Percentiles rank a stretch among this genome's conserved stretches.
phyloP scores from a whole-genome alignment of 768 basidiomycete species.

The Cyclocybe cylindracea region DNA sequence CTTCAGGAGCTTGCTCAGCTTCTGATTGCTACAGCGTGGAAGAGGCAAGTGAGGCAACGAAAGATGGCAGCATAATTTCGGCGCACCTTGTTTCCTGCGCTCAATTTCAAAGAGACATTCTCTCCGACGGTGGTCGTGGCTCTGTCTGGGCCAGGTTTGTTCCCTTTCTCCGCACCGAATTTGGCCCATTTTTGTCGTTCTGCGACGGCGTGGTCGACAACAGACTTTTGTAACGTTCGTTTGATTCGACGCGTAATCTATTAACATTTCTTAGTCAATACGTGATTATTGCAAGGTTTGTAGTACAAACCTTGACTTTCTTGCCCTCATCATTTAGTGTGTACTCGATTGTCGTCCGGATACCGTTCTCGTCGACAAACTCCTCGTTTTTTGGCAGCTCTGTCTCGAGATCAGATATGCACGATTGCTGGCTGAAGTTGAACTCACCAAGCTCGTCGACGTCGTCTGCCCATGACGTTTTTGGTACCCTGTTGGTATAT shows the following conservation, averaged over 20 bases:
- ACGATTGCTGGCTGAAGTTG: neutral
- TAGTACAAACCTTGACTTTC: slow-evolving; percentile 77
- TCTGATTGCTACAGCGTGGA: slow-evolving; percentile 51
- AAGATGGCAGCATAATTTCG: neutral
- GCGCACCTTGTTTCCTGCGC: slow-evolving; percentile 61
- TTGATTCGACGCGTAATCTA: slow-evolving; percentile 87
- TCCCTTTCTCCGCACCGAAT: slow-evolving; percentile 91
- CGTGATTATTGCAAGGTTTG: neutral
- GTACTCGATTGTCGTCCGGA: slow-evolving; percentile 84
- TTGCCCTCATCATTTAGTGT: slow-evolving; percentile 89
- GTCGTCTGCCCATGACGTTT: slow-evolving; percentile 89
- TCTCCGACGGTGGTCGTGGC: slow-evolving; percentile 92
- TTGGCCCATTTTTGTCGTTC: slow-evolving; percentile 93
- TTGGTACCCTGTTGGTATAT: slow-evolving; percentile 37
- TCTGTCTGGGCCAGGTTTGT: slow-evolving; percentile 83
- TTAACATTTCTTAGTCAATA: slow-evolving; percentile 2
- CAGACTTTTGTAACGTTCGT: slow-evolving; percentile 83
- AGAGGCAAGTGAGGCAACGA: neutral
- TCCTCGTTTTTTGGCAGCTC: slow-evolving; percentile 65
- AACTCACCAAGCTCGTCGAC: slow-evolving; percentile 70
- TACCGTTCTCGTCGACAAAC: slow-evolving; percentile 81
- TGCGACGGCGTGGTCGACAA: slow-evolving; percentile 93
- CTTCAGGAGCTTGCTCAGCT: slow-evolving; percentile 64
- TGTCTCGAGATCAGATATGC: slow-evolving; percentile 13
- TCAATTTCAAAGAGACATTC: slow-evolving; percentile 47